These are phyloP conservation scores for Lavandula angustifolia DNA, from an alignment of 257 asterid species.

Conservation along the genomic window DNA sequence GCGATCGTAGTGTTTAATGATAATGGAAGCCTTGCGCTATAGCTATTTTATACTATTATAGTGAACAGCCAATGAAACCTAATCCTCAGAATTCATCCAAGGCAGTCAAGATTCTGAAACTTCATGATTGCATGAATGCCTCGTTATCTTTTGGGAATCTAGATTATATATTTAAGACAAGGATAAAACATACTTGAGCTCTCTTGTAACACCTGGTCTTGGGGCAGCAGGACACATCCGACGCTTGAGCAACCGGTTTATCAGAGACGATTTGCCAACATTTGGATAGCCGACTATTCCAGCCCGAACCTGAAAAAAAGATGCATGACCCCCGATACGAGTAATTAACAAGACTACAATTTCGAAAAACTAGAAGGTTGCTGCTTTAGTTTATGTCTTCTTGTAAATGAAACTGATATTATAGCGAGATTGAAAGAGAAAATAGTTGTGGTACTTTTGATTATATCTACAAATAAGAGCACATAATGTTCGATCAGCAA, in stretches of 20 bases:
- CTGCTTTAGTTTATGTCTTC: neutral
- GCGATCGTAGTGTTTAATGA: neutral
- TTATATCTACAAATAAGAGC: slow-evolving; percentile 8
- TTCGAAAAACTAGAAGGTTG: neutral
- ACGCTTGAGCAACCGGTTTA: slow-evolving; percentile 91
- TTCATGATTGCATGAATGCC: neutral
- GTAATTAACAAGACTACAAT: neutral
- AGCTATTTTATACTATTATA: neutral
- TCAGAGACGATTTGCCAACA: slow-evolving; percentile 94
- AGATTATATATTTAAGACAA: slow-evolving; percentile 10
- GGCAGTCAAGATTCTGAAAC: slow-evolving; percentile 16
- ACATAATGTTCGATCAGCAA: slow-evolving; percentile 15
- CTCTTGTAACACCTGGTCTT: slow-evolving; percentile 98
- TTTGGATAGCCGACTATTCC: slow-evolving; percentile 96
- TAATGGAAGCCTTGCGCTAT: slow-evolving; percentile 11
- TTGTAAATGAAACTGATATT: slow-evolving; percentile 11
- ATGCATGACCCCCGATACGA: slow-evolving; percentile 26
- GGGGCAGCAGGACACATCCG: slow-evolving; percentile 99
- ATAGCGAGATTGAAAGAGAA: neutral
- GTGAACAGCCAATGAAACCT: slow-evolving; percentile 24
- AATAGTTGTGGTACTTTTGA: neutral
- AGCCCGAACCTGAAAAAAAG: slow-evolving; percentile 75
- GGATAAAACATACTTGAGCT: slow-evolving; percentile 61
- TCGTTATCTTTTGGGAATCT: neutral
- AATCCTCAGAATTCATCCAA: slow-evolving; percentile 3